Percentiles rank a stretch among this genome's conserved stretches.
phyloP scores from a whole-genome alignment of 2,329 filamentous ascomycete genomes.

The Hansfordia pulvinata region DNA sequence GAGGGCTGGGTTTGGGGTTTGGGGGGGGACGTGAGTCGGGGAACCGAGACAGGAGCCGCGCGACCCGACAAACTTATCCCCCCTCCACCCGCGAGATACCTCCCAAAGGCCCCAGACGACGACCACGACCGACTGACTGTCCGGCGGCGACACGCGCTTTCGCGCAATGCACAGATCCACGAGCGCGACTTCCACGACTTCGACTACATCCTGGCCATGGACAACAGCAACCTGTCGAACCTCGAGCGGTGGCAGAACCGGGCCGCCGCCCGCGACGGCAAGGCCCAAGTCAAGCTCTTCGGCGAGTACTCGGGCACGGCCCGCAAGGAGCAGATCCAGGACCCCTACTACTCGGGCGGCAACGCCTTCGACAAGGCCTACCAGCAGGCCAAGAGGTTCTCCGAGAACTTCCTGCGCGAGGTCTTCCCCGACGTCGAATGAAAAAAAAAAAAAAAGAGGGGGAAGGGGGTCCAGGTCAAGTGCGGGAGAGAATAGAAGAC shows the following conservation, averaged over 20 bases:
- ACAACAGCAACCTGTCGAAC: conserved; percentile 65
- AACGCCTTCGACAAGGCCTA: conserved; percentile 79
- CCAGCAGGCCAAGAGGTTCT: conserved; percentile 68
- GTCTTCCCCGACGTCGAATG: conserved; percentile 32
- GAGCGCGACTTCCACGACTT: conserved; percentile 68
- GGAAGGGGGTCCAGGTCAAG: too few species aligned
- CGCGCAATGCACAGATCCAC: conserved; percentile 33
- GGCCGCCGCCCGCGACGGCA: conserved; percentile 38
- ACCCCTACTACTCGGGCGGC: conserved; percentile 85
- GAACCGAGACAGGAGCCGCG: too few species aligned
- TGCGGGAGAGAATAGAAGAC: too few species aligned
- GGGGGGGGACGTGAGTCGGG: too few species aligned
- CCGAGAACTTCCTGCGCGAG: conserved; percentile 58
- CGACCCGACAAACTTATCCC: too few species aligned
- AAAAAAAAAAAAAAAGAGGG: too few species aligned
- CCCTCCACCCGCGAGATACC: too few species aligned
- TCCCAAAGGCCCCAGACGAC: too few species aligned
- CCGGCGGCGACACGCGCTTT: too few species aligned
- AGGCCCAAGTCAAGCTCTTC: conserved; percentile 65
- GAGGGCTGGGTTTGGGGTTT: too few species aligned
- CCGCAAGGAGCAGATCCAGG: conserved; percentile 59
- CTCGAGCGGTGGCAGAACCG: conserved; percentile 43
- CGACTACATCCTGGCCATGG: conserved; percentile 95
- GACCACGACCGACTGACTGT: too few species aligned
- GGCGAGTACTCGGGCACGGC: conserved; percentile 62